Evolutionary conservation across 2,329 filamentous ascomycete species (phyloP).

Genomic region (Fusarium chlamydosporum): DNA sequence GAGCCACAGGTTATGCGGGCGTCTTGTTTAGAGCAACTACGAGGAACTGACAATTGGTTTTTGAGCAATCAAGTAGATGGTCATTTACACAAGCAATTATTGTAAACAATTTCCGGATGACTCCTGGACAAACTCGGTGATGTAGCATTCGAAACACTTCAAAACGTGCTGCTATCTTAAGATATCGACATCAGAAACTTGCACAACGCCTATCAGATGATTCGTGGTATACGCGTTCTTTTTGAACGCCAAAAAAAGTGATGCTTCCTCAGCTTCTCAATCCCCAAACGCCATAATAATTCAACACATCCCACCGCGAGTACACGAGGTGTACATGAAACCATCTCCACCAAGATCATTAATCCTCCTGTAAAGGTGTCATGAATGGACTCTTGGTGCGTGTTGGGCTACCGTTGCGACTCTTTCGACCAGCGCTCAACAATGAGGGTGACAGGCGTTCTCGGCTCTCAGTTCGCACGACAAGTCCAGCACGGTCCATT

Average conservation of each 20-base stretch:
- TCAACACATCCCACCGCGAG: neutral
- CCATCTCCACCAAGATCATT: slow-evolving; percentile 14
- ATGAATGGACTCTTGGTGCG: slow-evolving; percentile 71
- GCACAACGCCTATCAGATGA: slow-evolving; percentile 28
- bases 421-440: slow-evolving; percentile 69
- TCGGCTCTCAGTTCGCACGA: slow-evolving; percentile 86
- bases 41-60: slow-evolving; percentile 12
- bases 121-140: neutral
- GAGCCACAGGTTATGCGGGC: slow-evolving; percentile 5
- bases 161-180: slow-evolving; percentile 4
- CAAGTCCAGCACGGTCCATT: slow-evolving; percentile 78
- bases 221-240: slow-evolving; percentile 32
- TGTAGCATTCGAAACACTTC: slow-evolving; percentile 14
- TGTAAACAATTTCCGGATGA: neutral
- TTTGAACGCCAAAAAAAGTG: slow-evolving; percentile 28
- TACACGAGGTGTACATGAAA: neutral
- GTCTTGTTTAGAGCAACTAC: slow-evolving; percentile 27
- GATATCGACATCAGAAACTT: slow-evolving; percentile 6
- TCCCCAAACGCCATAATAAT: slow-evolving; percentile 31
- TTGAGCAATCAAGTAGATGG: slow-evolving; percentile 3
- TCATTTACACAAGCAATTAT: neutral
- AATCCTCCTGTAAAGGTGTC: slow-evolving; percentile 63
- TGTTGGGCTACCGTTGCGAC: slow-evolving; percentile 70
- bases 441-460: slow-evolving; percentile 77
- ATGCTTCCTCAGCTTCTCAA: slow-evolving; percentile 9